A percentile compares a stretch with the other conserved stretches of the same genome.
phyloP scores from a whole-genome alignment of 192 early-diverging fungal genomes.

The Backusella circina region DNA sequence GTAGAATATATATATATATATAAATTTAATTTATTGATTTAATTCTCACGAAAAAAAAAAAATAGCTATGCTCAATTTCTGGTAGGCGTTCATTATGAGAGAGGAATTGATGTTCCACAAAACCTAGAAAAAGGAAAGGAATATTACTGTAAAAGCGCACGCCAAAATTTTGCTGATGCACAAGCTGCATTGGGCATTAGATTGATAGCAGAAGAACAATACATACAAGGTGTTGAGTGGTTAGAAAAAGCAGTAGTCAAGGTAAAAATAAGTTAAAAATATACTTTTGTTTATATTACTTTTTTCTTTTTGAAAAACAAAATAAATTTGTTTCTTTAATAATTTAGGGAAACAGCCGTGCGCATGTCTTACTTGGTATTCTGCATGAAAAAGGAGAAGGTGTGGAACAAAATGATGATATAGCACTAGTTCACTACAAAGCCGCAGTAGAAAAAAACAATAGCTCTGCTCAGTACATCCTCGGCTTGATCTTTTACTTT shows the following conservation, averaged over 20 bases:
- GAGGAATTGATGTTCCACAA: slow-evolving; percentile 14
- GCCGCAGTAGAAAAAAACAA: slow-evolving; percentile 26
- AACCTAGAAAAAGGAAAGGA: slow-evolving; percentile 18
- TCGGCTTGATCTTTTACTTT: slow-evolving; percentile 26
- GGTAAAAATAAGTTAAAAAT: slow-evolving; percentile 10
- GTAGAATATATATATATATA: not conserved
- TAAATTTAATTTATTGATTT: not conserved
- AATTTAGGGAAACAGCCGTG: slow-evolving; percentile 27
- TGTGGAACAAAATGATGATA: slow-evolving; percentile 17
- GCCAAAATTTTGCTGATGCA: slow-evolving; percentile 28
- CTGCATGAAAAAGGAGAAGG: slow-evolving; percentile 29
- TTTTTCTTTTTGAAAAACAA: not conserved
- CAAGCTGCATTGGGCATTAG: slow-evolving; percentile 34
- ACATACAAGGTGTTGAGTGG: slow-evolving; percentile 28
- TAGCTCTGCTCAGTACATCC: slow-evolving; percentile 28
- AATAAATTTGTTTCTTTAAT: not conserved
- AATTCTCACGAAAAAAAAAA: not conserved
- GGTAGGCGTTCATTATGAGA: slow-evolving; percentile 29
- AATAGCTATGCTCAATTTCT: slow-evolving; percentile 34
- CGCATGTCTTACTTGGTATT: slow-evolving; percentile 29
- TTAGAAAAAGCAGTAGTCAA: slow-evolving; percentile 21
- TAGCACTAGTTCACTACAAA: slow-evolving; percentile 28
- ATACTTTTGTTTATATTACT: not conserved
- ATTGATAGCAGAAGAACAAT: slow-evolving; percentile 9
- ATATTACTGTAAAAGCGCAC: slow-evolving; percentile 26